phyloP scores from a whole-genome alignment of 2,329 filamentous ascomycete genomes.

The Fusarium paranaense region DNA sequence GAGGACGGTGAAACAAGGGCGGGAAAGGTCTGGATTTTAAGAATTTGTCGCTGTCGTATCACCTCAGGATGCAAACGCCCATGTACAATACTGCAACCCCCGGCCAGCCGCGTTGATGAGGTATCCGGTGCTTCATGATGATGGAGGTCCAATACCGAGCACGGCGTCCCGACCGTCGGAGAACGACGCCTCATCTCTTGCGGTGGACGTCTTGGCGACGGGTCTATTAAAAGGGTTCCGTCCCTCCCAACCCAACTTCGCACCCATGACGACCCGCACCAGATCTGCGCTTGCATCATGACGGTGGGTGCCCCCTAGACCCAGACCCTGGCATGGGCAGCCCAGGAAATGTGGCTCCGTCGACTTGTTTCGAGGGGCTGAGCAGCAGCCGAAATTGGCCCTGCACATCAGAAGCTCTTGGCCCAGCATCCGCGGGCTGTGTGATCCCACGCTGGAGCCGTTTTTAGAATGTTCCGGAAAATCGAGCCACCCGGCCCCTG shows the following conservation, averaged over 20 bases:
- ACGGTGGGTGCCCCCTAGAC: slow-evolving; percentile 15
- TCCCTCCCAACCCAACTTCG: slow-evolving; percentile 3
- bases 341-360: slow-evolving; percentile 7
- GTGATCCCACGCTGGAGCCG: slow-evolving; percentile 24
- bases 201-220: slow-evolving; percentile 1
- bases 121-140: neutral
- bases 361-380: slow-evolving; percentile 31
- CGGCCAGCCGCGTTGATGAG: neutral
- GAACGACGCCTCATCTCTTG: slow-evolving; percentile 1
- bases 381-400: slow-evolving; percentile 35
- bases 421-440: slow-evolving; percentile 4
- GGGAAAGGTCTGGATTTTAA: neutral
- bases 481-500: slow-evolving; percentile 24
- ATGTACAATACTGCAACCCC: neutral
- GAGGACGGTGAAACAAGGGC: slow-evolving; percentile 21
- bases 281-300: slow-evolving; percentile 28
- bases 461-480: slow-evolving; percentile 42
- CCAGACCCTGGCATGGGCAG: slow-evolving; percentile 17
- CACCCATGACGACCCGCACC: slow-evolving; percentile 11
- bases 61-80: neutral
- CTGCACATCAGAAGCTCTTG: slow-evolving; percentile 22
- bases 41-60: slow-evolving; percentile 1
- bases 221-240: neutral
- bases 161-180: neutral
- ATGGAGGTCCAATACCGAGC: neutral